Evolutionary conservation across 371 early-diverging fungal species (phyloP).

Genomic region (Rhizopus arrhizus): DNA sequence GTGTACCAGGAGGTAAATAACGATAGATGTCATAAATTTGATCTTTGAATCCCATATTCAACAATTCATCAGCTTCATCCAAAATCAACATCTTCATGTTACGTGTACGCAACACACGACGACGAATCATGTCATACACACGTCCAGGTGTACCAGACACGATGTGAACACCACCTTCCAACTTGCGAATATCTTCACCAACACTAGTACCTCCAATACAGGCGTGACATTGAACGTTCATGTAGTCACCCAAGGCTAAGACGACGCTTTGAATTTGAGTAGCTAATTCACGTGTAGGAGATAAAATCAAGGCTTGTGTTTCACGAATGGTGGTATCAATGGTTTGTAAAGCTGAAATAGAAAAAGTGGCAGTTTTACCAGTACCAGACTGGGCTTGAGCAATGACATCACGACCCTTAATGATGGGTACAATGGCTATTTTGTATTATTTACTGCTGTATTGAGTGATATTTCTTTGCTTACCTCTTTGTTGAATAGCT

Average conservation of each 20-base stretch:
- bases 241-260: conserved; percentile 89
- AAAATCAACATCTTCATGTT: conserved; percentile 96
- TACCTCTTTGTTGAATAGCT: conserved; percentile 94
- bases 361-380: conserved; percentile 99
- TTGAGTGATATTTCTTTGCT: neutral
- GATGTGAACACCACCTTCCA: conserved; percentile 90
- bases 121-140: conserved; percentile 98
- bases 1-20: conserved; percentile 89
- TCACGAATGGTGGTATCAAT: conserved; percentile 83
- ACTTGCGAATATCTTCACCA: conserved; percentile 87
- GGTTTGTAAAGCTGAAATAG: conserved; percentile 95
- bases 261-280: conserved; percentile 95
- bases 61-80: conserved; percentile 99
- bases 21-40: conserved; percentile 98
- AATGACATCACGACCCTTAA: conserved; percentile 94
- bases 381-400: conserved; percentile 99
- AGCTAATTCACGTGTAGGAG: conserved; percentile 99
- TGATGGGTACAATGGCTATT: conserved; percentile 90
- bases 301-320: conserved; percentile 97
- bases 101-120: conserved; percentile 82
- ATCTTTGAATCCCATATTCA: conserved; percentile 97
- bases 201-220: conserved; percentile 98
- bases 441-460: neutral
- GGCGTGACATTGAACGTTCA: conserved; percentile 92
- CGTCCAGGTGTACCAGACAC: conserved; percentile 99